Conservation (phyloP, 352 stramenopile genomes). For the Globisporangium carolinianum region DNA sequence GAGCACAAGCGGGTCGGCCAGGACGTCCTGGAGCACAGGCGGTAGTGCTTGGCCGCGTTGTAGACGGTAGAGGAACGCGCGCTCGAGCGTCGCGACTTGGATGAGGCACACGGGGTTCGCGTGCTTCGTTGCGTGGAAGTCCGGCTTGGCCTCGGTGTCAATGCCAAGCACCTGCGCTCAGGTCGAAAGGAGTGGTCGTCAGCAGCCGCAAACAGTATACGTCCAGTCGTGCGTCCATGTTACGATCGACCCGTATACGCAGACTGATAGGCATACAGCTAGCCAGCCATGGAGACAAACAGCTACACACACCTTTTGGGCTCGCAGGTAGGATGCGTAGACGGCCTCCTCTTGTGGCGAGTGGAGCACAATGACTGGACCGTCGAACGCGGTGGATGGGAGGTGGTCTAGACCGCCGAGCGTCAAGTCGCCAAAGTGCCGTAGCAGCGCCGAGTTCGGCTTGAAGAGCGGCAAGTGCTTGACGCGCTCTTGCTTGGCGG, state of each 20-base stretch:
- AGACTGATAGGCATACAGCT: background rate
- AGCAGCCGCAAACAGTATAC: too few relatives aligned
- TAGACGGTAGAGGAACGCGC: constrained; percentile 68
- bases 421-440: constrained; percentile 38
- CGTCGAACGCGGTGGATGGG: constrained; percentile 39
- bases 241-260: too few relatives aligned
- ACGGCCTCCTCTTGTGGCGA: constrained; percentile 45
- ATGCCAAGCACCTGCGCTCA: constrained; percentile 37
- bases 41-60: constrained; percentile 41
- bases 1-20: constrained; percentile 48
- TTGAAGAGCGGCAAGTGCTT: constrained; percentile 72
- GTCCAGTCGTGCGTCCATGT: too few relatives aligned
- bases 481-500: constrained; percentile 35
- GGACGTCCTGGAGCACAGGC: constrained; percentile 46
- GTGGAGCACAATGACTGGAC: constrained; percentile 54
- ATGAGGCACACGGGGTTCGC: constrained; percentile 72
- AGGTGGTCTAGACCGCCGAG: constrained; percentile 46
- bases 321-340: constrained; percentile 38
- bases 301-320: constrained; percentile 31
- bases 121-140: constrained; percentile 46
- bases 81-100: constrained; percentile 70
- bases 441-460: constrained; percentile 40
- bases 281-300: background rate
- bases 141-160: constrained; percentile 75
- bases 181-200: too few relatives aligned